A percentile compares a stretch with the other conserved stretches of the same genome.
phyloP scores from a whole-genome alignment of 2,329 filamentous ascomycete genomes.

The Diplodia mutila region DNA sequence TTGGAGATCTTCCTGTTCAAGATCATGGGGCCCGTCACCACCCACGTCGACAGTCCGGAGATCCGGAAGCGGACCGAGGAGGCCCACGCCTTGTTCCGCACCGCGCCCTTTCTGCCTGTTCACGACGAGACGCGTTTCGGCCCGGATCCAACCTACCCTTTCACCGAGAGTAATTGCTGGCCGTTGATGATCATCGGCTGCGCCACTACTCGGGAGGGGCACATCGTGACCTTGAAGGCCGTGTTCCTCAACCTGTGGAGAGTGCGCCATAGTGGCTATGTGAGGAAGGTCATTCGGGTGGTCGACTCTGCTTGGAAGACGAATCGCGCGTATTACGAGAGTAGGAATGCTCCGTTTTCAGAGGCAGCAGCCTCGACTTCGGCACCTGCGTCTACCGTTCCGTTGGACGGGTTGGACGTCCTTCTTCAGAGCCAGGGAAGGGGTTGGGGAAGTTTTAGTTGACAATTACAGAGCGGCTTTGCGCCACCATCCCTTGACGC shows the following conservation, averaged over 20 bases:
- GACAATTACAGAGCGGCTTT: not conserved
- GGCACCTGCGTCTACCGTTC: too few relatives aligned
- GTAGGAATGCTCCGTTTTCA: not conserved
- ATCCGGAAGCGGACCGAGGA: conserved; percentile 3
- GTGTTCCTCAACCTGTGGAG: conserved; percentile 12
- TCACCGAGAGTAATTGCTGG: conserved; percentile 15
- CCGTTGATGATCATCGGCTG: conserved; percentile 14
- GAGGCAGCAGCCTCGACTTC: too few relatives aligned
- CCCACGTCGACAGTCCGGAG: not conserved
- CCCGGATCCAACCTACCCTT: not conserved
- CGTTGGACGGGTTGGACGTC: conserved; percentile 1
- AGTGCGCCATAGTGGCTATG: conserved; percentile 3
- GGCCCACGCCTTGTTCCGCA: not conserved
- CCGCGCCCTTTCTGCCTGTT: not conserved
- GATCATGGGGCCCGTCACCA: not conserved
- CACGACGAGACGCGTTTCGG: not conserved
- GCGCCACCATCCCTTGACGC: not conserved
- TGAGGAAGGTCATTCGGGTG: not conserved
- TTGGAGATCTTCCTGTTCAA: conserved; percentile 10
- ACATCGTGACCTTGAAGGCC: not conserved
- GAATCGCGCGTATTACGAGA: not conserved
- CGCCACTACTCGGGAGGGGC: not conserved
- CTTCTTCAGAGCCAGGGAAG: not conserved
- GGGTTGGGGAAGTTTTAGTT: not conserved
- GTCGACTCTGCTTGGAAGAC: not conserved